Base-by-base conservation (phyloP, 2,329 filamentous ascomycete species). In the Aspergillus viridinutans region DNA sequence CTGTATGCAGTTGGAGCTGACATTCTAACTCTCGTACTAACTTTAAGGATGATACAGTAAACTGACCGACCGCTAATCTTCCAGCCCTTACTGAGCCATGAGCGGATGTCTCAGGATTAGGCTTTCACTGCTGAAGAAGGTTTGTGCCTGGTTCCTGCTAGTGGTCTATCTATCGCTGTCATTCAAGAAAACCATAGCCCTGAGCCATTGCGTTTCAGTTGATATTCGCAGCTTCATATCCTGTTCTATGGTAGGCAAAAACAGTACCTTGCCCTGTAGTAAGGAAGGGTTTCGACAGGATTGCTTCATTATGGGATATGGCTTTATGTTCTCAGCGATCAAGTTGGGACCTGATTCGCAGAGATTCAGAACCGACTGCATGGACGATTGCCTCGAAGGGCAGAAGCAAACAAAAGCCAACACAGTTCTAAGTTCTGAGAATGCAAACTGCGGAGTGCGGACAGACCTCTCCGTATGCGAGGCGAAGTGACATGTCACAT, bases 41-140 rank as follows among this genome's bases (percentile, higher is more conserved):
- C 32, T 35, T 26, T 17, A 25, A 23, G 10, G 12, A 47, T 28
- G 5, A 6, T 38, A 38, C 14, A 38, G 14, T 38, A 45, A 20
- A 14, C 20, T 52, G 35, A 47, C 42, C 21, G 20, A 53, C 51
- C 51, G 51, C 42, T 21, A 26, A 53, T 48, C 51, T 38, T 52
- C 25, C 21, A 28, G 25, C 43, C 43, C 12, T 26, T 23, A 26
- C 21, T 26, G 28, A 43, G 23, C 32, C 9, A 40, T 43, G 21
- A 47, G 12, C 43, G 26, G 21, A 25, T 14, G 12, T 23, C 10
- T 45, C 21, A 4, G 10, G 4, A 25, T 17, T 7, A 47, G 20
- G 26, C 9, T 23, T 25, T 47, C 12, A 12, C 21, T 12, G 43
- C 5, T 21, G 10, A 12, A 47, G 4, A 7, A 6, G 4, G 12